phyloP scores from a whole-genome alignment of 2,329 filamentous ascomycete genomes.

The Colletotrichum filicis region DNA sequence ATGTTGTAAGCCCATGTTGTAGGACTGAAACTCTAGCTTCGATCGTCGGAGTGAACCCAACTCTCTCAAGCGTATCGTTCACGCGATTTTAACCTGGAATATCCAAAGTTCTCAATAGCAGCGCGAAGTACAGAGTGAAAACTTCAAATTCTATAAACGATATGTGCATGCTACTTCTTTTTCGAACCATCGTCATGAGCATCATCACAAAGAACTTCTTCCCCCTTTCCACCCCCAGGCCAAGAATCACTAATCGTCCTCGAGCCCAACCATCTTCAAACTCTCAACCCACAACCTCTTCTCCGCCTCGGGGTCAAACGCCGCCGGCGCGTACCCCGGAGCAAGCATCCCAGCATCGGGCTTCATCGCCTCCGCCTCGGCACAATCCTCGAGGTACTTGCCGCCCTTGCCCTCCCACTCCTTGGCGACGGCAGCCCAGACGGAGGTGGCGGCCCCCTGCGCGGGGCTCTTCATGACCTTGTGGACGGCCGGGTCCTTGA shows the following conservation, averaged over 20 bases:
- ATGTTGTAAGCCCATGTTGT: too few relatives aligned
- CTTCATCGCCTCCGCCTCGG: slow-evolving; percentile 39
- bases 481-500: slow-evolving; percentile 4
- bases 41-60: too few relatives aligned
- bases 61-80: too few relatives aligned
- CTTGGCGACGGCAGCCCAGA: slow-evolving; percentile 54
- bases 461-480: slow-evolving; percentile 14
- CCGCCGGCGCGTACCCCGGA: slow-evolving; percentile 37
- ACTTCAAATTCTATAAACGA: neutral
- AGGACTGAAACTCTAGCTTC: too few relatives aligned
- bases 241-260: slow-evolving; percentile 24
- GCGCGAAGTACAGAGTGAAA: neutral
- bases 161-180: neutral
- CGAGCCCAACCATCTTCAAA: slow-evolving; percentile 28
- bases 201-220: neutral
- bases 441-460: slow-evolving; percentile 60
- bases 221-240: too few relatives aligned
- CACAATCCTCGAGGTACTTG: slow-evolving; percentile 56
- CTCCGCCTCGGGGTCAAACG: slow-evolving; percentile 31
- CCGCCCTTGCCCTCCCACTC: slow-evolving; percentile 58
- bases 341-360: slow-evolving; percentile 5
- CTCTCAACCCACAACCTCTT: slow-evolving; percentile 30
- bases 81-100: too few relatives aligned
- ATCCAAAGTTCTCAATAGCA: too few relatives aligned
- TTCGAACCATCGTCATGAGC: neutral